A percentile compares a stretch with the other conserved stretches of the same genome.
These are phyloP conservation scores for Puya raimondii DNA, from an alignment of 176 grass and related monocot species.

Conservation along the genomic window DNA sequence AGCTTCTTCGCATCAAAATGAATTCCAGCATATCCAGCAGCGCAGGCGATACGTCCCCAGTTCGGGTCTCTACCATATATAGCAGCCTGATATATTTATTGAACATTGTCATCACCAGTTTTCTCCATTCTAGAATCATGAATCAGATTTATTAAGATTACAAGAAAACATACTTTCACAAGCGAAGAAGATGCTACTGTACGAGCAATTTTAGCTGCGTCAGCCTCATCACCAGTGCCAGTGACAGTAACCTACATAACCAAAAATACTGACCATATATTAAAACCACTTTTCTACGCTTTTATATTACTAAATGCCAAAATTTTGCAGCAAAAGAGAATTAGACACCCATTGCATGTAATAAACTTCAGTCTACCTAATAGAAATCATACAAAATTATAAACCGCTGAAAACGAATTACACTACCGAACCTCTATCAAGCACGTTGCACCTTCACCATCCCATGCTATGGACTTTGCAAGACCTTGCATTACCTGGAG, in stretches of 20 bases:
- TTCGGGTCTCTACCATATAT: conserved; percentile 95
- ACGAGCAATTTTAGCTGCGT: conserved; percentile 78
- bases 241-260: conserved; percentile 53
- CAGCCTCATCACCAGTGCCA: conserved; percentile 60
- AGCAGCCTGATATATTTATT: conserved; percentile 52
- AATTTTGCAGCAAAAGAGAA: background rate
- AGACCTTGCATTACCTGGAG: conserved; percentile 97
- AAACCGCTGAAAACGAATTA: background rate
- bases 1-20: conserved; percentile 54
- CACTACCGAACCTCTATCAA: conserved; percentile 70
- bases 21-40: conserved; percentile 82
- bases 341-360: background rate
- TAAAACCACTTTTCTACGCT: background rate
- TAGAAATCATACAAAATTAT: background rate
- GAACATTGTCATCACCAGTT: background rate
- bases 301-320: background rate
- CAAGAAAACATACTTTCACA: conserved; percentile 61
- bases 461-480: conserved; percentile 95
- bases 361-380: background rate
- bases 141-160: conserved; percentile 14
- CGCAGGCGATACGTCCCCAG: conserved; percentile 95
- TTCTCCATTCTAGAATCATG: background rate
- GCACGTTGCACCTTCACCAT: conserved; percentile 96
- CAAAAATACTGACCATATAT: conserved; percentile 15
- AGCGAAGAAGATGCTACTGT: conserved; percentile 93